These are phyloP conservation scores for Hypoxylon intermedium DNA, from an alignment of 495 filamentous ascomycete genomes.

Conservation along the genomic window DNA sequence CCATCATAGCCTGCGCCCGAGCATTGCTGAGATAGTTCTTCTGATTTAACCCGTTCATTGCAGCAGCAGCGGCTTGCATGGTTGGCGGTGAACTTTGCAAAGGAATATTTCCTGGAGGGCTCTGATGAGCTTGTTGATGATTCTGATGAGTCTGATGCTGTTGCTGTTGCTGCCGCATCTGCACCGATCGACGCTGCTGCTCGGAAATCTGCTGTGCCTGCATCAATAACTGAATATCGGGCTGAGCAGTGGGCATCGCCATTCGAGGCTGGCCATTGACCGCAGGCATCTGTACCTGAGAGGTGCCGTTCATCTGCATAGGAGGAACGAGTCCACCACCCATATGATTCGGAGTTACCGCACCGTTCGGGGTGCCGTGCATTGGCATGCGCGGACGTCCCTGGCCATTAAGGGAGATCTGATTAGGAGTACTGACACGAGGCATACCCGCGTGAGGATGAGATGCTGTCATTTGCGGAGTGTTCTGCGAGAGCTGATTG, in stretches of 20 bases:
- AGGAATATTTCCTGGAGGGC: conserved; percentile 43
- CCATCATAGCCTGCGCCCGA: conserved; percentile 53
- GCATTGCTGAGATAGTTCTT: conserved; percentile 53
- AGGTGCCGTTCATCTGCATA: conserved; percentile 72
- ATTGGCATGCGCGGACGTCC: conserved; percentile 50
- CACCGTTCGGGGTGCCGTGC: conserved; percentile 51
- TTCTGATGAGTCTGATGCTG: conserved; percentile 49
- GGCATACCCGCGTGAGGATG: conserved; percentile 46
- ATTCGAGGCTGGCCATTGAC: conserved; percentile 66
- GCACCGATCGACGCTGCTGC: conserved; percentile 65
- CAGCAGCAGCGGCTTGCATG: conserved; percentile 51
- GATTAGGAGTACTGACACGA: conserved; percentile 47
- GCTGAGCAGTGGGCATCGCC: conserved; percentile 69
- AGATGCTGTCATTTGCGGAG: conserved; percentile 50
- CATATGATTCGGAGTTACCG: conserved; percentile 51
- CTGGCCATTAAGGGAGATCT: conserved; percentile 47
- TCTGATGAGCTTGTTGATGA: conserved; percentile 50
- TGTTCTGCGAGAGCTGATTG: conserved; percentile 44
- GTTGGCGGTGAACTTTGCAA: conserved; percentile 49
- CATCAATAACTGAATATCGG: conserved; percentile 61
- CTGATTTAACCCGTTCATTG: conserved; percentile 61
- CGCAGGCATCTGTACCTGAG: conserved; percentile 72
- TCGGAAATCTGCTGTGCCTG: conserved; percentile 67
- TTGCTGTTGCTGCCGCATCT: conserved; percentile 60
- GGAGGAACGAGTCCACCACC: conserved; percentile 56